These are phyloP conservation scores for Solanum chacoense DNA, from an alignment of 305 asterid genomes.

Conservation along the genomic window DNA sequence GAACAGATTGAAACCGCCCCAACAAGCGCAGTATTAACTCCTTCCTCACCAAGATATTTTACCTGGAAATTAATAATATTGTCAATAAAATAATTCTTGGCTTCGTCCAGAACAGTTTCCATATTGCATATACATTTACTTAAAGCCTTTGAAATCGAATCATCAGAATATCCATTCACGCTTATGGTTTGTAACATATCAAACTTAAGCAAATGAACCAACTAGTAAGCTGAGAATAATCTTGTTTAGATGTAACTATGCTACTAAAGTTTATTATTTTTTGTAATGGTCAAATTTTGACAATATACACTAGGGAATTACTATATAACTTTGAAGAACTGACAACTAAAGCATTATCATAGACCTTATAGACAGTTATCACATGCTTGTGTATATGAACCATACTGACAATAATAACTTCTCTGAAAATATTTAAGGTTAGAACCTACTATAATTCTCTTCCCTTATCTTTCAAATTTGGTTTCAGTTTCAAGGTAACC, in stretches of 20 bases:
- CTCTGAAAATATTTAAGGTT: not conserved
- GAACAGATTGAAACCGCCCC: slow-evolving; percentile 93
- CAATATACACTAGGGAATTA: not conserved
- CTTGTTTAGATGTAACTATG: not conserved
- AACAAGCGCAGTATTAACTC: slow-evolving; percentile 37
- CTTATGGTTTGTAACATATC: not conserved
- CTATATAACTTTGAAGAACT: not conserved
- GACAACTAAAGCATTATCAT: not conserved
- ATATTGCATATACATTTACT: not conserved
- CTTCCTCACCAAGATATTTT: slow-evolving; percentile 86
- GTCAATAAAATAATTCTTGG: not conserved
- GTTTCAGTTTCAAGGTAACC: not conserved
- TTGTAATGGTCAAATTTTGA: not conserved
- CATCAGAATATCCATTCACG: not conserved
- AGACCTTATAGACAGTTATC: not conserved
- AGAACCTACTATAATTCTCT: not conserved
- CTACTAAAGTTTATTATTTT: not conserved
- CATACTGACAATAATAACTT: not conserved
- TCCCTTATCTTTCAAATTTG: not conserved
- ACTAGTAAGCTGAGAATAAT: not conserved
- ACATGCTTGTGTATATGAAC: not conserved
- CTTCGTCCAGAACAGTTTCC: not conserved
- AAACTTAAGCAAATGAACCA: not conserved
- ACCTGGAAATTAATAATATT: slow-evolving; percentile 31
- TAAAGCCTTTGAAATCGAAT: not conserved